These are phyloP conservation scores for Plasmopara halstedii DNA, from an alignment of 352 stramenopile genomes.

Conservation along the genomic window DNA sequence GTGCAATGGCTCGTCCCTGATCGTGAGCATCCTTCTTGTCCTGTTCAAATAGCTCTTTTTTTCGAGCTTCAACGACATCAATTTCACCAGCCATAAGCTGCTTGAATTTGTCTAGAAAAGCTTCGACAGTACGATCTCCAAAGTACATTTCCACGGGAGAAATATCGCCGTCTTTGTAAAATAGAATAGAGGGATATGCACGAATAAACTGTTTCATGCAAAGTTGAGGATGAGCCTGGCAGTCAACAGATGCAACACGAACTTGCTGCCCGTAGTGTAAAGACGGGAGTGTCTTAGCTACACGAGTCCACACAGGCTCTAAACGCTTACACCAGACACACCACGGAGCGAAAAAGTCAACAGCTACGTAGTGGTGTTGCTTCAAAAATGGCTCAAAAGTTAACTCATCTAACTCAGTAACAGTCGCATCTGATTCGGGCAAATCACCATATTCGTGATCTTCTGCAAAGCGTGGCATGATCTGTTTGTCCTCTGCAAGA, in stretches of 20 bases:
- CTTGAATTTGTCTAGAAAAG: constrained; percentile 89
- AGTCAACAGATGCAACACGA: constrained; percentile 88
- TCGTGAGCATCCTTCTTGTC: constrained; percentile 81
- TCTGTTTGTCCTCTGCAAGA: constrained; percentile 84
- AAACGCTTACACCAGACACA: constrained; percentile 97
- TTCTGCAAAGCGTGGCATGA: constrained; percentile 63
- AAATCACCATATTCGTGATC: constrained; percentile 63
- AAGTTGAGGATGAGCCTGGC: constrained; percentile 87
- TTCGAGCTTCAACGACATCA: constrained; percentile 68
- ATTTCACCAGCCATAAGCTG: constrained; percentile 72
- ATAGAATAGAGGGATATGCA: constrained; percentile 95
- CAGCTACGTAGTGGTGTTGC: constrained; percentile 93
- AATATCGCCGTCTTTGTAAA: constrained; percentile 90
- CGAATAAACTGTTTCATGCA: constrained; percentile 94
- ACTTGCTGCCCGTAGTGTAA: constrained; percentile 80
- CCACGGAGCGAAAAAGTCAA: constrained; percentile 95
- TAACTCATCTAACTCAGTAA: constrained; percentile 68
- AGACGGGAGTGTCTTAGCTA: constrained; percentile 84
- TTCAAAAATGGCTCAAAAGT: constrained; percentile 90
- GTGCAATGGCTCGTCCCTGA: constrained; percentile 55
- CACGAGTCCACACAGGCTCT: constrained; percentile 94
- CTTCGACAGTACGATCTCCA: constrained; percentile 89
- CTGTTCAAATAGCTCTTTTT: constrained; percentile 92
- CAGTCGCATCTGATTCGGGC: constrained; percentile 63
- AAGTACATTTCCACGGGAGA: constrained; percentile 94